Conservation (phyloP, 2,329 filamentous ascomycete species). For the Sclerotinia borealis region DNA sequence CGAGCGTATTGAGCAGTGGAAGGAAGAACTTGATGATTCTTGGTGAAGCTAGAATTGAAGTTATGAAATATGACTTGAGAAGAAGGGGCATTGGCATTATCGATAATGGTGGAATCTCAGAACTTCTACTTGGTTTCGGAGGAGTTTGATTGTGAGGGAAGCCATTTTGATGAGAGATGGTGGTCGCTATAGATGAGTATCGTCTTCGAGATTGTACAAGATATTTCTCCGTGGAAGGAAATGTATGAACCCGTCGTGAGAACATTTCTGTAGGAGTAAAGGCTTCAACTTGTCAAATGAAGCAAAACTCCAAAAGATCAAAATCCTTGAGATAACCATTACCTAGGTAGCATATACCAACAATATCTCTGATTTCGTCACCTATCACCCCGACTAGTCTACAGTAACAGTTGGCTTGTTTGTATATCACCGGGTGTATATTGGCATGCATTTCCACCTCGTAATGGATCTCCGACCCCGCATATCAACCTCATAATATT, state of each 20-base stretch:
- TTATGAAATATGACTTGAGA: slow-evolving; percentile 10
- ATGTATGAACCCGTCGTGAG: not conserved
- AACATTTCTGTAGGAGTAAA: not conserved
- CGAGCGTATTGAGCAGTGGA: slow-evolving; percentile 8
- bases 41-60: slow-evolving; percentile 12
- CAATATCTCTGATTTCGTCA: not conserved
- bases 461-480: not conserved
- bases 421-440: not conserved
- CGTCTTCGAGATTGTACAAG: not conserved
- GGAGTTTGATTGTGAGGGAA: not conserved
- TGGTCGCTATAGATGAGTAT: not conserved
- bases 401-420: not conserved
- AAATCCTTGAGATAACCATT: not conserved
- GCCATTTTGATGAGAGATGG: not conserved
- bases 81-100: slow-evolving; percentile 14
- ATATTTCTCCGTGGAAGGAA: not conserved
- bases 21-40: slow-evolving; percentile 11
- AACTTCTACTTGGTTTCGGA: not conserved
- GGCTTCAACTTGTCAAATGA: not conserved
- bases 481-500: not conserved
- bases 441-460: not conserved
- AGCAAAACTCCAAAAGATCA: not conserved
- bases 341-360: not conserved
- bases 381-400: not conserved
- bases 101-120: slow-evolving; percentile 10